Base-by-base conservation (phyloP, 352 stramenopile genomes). In the Phytophthora citricola region DNA sequence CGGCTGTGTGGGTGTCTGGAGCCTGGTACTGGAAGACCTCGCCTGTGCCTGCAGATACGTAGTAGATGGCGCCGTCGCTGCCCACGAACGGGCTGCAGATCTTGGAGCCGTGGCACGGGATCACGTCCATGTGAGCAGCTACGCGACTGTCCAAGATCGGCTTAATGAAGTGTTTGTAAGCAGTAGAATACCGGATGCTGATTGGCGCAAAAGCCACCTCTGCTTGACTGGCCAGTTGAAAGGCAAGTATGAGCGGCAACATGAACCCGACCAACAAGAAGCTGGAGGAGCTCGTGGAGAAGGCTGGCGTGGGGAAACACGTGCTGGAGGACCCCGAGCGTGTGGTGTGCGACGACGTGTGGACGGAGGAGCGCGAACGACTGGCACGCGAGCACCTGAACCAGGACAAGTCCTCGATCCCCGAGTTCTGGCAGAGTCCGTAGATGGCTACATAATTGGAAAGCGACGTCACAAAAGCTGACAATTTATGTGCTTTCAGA, bases 261-360 rank as follows among this genome's bases (percentile, higher is more conserved):
- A 81, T 83, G 60, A 78, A 78, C 36, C 75, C 79, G 58, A 90
- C 76, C 36, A 95, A 94, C 70, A 74, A 84, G 56, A 78, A 79
- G 66, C 73, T 94, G 48, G 85, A 93, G 73, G 75, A 83, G 66
- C 82, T 95, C 43, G 87, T 94, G 59, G 80, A 86, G 70, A 81
- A 87, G 59, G 80, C 87, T 20, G 87, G 87, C 58, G 79, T 92
- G 32, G 68, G 56, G 36, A 91, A 90, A 41, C 69, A 76, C 51
- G 75, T 95, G 51, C 76, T 91, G 47, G 71, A 88, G 59, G 84
- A 91, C 43, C 79, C 79, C 5, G 63, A 89, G 27, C 61, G 67
- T 41, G 63, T 95, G 36, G 82, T 94, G 31, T 91, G 81, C 49
- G 86, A 94, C 40, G 88, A 95, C 46, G 83, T 86, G 73, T 95